phyloP scores from a whole-genome alignment of 2,329 filamentous ascomycete genomes.

The Aspergillus persii region DNA sequence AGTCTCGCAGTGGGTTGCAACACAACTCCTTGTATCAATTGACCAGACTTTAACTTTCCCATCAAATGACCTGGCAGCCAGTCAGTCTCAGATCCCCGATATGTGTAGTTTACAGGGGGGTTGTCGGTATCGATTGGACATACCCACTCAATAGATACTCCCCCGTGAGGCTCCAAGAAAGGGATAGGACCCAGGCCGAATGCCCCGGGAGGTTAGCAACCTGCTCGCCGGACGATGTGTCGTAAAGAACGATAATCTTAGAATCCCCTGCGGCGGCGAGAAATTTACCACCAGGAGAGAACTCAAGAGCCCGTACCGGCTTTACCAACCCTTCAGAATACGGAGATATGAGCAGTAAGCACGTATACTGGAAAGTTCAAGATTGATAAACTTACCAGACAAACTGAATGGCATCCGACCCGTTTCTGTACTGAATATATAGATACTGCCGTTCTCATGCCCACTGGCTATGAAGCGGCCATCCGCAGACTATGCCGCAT shows the following conservation, averaged over 20 bases:
- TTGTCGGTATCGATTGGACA: conserved; percentile 19
- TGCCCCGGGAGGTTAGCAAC: conserved; percentile 80
- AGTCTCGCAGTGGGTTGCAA: conserved; percentile 90
- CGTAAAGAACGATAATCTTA: conserved; percentile 84
- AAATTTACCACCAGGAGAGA: conserved; percentile 80
- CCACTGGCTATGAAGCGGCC: conserved; percentile 86
- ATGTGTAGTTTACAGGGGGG: not conserved
- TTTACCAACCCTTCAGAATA: conserved; percentile 69
- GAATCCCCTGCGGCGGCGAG: conserved; percentile 90
- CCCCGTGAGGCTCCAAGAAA: conserved; percentile 91
- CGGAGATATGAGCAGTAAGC: conserved; percentile 15
- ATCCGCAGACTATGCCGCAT: conserved; percentile 57
- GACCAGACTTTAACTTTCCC: conserved; percentile 97
- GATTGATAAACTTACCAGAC: conserved; percentile 56
- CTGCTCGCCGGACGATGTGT: conserved; percentile 88
- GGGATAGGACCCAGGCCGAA: conserved; percentile 80
- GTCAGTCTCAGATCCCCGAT: conserved; percentile 11
- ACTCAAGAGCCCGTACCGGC: conserved; percentile 79
- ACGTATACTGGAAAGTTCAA: not conserved
- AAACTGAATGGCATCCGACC: conserved; percentile 82
- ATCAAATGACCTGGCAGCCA: conserved; percentile 65
- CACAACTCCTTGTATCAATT: conserved; percentile 76
- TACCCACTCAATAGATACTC: conserved; percentile 84
- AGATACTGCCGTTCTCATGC: conserved; percentile 87
- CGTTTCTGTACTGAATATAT: conserved; percentile 92